Percentiles rank a stretch among this genome's conserved stretches.
These are phyloP conservation scores for Phialophora tarda DNA, from an alignment of 2,329 filamentous ascomycete genomes.

Conservation along the genomic window DNA sequence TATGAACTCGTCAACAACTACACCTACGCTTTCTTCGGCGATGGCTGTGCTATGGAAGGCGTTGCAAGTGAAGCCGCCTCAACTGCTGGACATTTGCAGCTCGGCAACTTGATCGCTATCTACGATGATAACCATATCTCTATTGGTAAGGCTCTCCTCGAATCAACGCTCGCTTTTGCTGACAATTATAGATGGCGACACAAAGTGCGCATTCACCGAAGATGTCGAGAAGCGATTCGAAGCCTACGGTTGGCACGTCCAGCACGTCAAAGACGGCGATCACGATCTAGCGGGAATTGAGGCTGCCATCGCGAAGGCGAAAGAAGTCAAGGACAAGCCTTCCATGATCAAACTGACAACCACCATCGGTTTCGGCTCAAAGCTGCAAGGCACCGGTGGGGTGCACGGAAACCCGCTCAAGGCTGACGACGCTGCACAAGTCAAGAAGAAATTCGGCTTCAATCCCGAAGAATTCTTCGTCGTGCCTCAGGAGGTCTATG, in stretches of 20 bases:
- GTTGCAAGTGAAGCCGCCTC: constrained; percentile 91
- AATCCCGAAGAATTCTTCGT: constrained; percentile 91
- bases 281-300: constrained; percentile 85
- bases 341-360: constrained; percentile 95
- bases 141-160: constrained; percentile 61
- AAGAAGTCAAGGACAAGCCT: constrained; percentile 93
- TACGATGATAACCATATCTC: constrained; percentile 99
- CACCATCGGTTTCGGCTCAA: constrained; percentile 95
- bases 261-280: constrained; percentile 86
- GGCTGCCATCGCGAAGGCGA: constrained; percentile 81
- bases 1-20: constrained; percentile 93
- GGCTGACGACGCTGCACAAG: constrained; percentile 87
- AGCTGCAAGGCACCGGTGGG: constrained; percentile 88
- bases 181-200: constrained; percentile 76
- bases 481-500: constrained; percentile 93
- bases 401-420: constrained; percentile 97
- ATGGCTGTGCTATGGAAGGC: constrained; percentile 99
- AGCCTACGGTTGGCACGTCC: constrained; percentile 93
- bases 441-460: constrained; percentile 96
- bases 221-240: constrained; percentile 95
- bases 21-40: constrained; percentile 95
- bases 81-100: constrained; percentile 91
- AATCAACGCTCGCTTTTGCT: background rate
- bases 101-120: constrained; percentile 95
- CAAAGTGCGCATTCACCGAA: constrained; percentile 95